Base-by-base conservation (phyloP, 2,329 filamentous ascomycete genomes). In the Aureobasidium pullulans region DNA sequence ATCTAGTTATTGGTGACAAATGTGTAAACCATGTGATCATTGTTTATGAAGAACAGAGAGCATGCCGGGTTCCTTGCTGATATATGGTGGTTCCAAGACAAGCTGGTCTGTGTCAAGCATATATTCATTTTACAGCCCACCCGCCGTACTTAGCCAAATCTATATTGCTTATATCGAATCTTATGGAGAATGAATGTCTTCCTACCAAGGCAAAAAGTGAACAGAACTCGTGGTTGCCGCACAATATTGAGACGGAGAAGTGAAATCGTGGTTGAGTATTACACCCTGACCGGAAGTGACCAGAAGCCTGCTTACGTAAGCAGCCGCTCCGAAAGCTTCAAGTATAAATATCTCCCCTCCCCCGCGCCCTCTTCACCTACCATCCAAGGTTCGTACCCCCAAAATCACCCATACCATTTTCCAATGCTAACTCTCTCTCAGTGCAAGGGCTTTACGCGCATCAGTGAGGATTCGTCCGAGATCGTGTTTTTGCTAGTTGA, bases 401-500 rank as follows among this genome's bases (percentile, higher is more conserved):
- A 19, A 32, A 16, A 28, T 11, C 15, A 19, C 29, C 3, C 29
- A 31, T 47, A 32, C 29, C 29, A 8, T 16, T 4, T 34, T 2
- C 13, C 29, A 10, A 48, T 34, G 32, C 44, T 48, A 34, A 48
- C 44, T 19, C 29, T 34, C 15, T 23, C 6, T n/a, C n/a, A 48
- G 44, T 48, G 44, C 44, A 48, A 28, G 44, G 44, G 44, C 43
- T 8, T 46, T 5, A 46, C 43, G 43, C 43, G 43, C 36, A 37
- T 37, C 85, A 87, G 84, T 90, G 87, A 90, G 84, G 87, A 89
- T 86, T 85, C 82, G 85, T 90, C 88, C 84, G 88, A 90, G 86
- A 84, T 83, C 82, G 83, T 82, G 81, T 89, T 89, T 88, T 89
- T 90, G 87, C 87, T 90, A 88, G 86, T 89, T 89, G 86, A 88